Evolutionary conservation across 1,284 basidiomycete species (phyloP).

Genomic region (Grifola frondosa): DNA sequence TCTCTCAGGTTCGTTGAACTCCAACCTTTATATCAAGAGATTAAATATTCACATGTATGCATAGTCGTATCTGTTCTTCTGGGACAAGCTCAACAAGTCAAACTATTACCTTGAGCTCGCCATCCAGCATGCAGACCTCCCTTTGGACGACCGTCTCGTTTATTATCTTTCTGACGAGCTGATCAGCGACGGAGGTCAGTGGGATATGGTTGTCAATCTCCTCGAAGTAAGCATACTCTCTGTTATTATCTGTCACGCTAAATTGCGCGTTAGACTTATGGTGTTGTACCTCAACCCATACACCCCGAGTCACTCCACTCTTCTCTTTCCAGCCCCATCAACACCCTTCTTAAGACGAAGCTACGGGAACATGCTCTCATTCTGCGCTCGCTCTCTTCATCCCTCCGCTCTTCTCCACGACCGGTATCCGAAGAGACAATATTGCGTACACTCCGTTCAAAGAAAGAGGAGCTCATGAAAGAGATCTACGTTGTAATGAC

Average conservation of each 20-base stretch:
- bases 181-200: slow-evolving; percentile 91
- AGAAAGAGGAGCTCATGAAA: slow-evolving; percentile 83
- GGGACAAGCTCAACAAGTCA: slow-evolving; percentile 92
- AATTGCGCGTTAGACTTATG: slow-evolving; percentile 57
- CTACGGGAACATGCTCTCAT: slow-evolving; percentile 88
- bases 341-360: slow-evolving; percentile 83
- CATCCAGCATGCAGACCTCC: slow-evolving; percentile 79
- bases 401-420: slow-evolving; percentile 42
- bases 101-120: slow-evolving; percentile 93
- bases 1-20: slow-evolving; percentile 66
- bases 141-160: slow-evolving; percentile 82
- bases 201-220: slow-evolving; percentile 93
- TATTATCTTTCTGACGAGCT: slow-evolving; percentile 76
- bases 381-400: slow-evolving; percentile 64
- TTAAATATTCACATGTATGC: neutral
- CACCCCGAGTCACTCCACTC: slow-evolving; percentile 90
- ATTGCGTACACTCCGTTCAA: slow-evolving; percentile 57
- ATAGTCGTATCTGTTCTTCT: slow-evolving; percentile 89
- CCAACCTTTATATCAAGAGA: neutral
- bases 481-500: slow-evolving; percentile 88
- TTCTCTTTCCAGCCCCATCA: slow-evolving; percentile 70
- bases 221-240: slow-evolving; percentile 48
- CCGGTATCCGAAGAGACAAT: slow-evolving; percentile 47
- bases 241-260: neutral
- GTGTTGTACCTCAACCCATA: slow-evolving; percentile 77